A percentile compares a stretch with the other conserved stretches of the same genome.
Evolutionary conservation across 2,329 filamentous ascomycete genomes (phyloP).

Genomic region (Xylaria hypoxylon): DNA sequence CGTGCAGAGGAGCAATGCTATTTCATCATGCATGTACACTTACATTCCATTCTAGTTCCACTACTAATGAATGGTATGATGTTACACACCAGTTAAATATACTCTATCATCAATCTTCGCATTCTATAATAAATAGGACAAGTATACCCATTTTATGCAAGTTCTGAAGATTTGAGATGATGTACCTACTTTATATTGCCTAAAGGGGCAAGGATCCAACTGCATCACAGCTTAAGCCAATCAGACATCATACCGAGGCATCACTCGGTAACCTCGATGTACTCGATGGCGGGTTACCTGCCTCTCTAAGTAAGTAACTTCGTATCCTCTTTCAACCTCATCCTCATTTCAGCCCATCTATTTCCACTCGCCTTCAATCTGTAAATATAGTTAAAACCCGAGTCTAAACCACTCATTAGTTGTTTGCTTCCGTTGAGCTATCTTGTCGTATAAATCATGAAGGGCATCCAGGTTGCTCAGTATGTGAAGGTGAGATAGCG

Average conservation of each 20-base stretch:
- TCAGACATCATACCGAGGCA: constrained; percentile 39
- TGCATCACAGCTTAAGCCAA: constrained; percentile 25
- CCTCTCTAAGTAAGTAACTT: constrained; percentile 8
- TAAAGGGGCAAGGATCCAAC: constrained; percentile 14
- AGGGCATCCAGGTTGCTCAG: constrained; percentile 77
- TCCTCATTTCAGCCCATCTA: neutral
- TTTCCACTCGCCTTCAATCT: neutral
- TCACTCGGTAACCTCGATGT: neutral
- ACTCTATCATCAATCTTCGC: too few species aligned
- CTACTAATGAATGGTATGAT: too few species aligned
- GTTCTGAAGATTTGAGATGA: neutral
- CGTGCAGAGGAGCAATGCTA: neutral
- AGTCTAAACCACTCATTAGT: neutral
- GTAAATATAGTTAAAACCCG: neutral
- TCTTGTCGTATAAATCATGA: constrained; percentile 66
- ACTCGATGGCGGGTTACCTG: neutral
- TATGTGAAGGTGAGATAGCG: constrained; percentile 73
- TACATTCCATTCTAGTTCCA: too few species aligned
- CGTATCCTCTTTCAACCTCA: constrained; percentile 11
- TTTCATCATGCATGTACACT: neutral
- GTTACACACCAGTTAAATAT: too few species aligned
- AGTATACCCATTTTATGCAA: neutral
- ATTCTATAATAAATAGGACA: neutral
- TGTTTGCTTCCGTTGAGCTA: neutral
- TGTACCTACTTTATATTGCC: neutral